A percentile compares a stretch with the other conserved stretches of the same genome.
These are phyloP conservation scores for Neurospora sp. DNA, from an alignment of 2,329 filamentous ascomycete species.

Conservation along the genomic window DNA sequence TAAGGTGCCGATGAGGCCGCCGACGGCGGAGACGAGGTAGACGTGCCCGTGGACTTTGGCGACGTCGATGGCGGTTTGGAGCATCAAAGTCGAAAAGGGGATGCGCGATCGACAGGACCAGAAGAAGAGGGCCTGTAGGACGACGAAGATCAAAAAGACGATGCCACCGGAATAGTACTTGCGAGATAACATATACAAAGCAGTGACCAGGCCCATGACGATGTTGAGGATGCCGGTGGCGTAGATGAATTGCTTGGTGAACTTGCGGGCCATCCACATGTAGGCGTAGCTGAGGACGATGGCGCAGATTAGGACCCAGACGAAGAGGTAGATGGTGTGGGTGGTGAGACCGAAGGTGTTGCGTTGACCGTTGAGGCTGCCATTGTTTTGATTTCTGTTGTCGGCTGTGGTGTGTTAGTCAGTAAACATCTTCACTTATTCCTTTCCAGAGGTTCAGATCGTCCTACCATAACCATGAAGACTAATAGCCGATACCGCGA, in stretches of 20 bases:
- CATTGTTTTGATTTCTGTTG: slow-evolving; percentile 53
- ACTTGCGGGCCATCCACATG: slow-evolving; percentile 62
- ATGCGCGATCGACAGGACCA: slow-evolving; percentile 84
- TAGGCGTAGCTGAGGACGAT: slow-evolving; percentile 69
- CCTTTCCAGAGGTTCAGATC: background rate
- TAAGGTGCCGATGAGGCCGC: slow-evolving; percentile 64
- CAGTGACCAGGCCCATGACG: slow-evolving; percentile 71
- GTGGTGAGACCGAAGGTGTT: slow-evolving; percentile 63
- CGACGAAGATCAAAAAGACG: slow-evolving; percentile 72
- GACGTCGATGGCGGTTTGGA: slow-evolving; percentile 76
- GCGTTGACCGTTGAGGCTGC: slow-evolving; percentile 60
- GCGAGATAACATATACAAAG: slow-evolving; percentile 71
- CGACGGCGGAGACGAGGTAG: slow-evolving; percentile 75
- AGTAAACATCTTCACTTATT: background rate
- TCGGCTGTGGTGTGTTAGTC: slow-evolving; percentile 20
- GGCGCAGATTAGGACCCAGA: slow-evolving; percentile 64
- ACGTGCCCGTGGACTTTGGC: slow-evolving; percentile 77
- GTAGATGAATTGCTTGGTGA: slow-evolving; percentile 90
- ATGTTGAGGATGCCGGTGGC: slow-evolving; percentile 84
- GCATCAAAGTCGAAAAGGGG: slow-evolving; percentile 83
- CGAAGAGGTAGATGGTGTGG: slow-evolving; percentile 79
- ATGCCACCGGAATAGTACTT: slow-evolving; percentile 78
- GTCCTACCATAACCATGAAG: slow-evolving; percentile 60
- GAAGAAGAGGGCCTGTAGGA: slow-evolving; percentile 75
- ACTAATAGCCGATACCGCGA: slow-evolving; percentile 63